Evolutionary conservation across 2,329 filamentous ascomycete genomes (phyloP), one percentile per base, ranked within the genome.

Genomic region (Lithohypha guttulata): DNA sequence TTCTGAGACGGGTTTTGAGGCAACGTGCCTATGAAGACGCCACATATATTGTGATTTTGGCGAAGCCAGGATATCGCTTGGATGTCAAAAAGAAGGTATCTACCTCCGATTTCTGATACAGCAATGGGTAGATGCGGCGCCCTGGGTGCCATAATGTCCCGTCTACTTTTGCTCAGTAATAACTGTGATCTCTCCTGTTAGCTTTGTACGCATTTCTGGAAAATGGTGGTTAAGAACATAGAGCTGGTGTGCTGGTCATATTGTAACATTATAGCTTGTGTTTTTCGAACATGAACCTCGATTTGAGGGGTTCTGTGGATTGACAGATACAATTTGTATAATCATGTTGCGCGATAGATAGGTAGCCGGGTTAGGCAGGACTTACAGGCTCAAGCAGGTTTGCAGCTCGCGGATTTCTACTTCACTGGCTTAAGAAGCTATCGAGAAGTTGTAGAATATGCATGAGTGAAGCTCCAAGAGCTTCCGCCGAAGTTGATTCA

Each of bases 1-100:
- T 94, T 96, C 62, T 98, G 91, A 52, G 93, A 89, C 4, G 87
- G 86, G 42, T 85, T 80, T 61, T 96, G 87, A 2, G 91, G 89
- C 20, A 94, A 77, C 6, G 84, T 87, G 42, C 91, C 91, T 43
- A 84, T 79, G 40, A 94, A 70, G 21, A 91, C 81, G 47, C 86
- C 86, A 55, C 82, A 87, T 53, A 94, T 85, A 58, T 84, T 79
- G 64, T 94, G 75, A 52, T 77, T 69, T 46, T 83, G 77, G 49
- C 91, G 82, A 46, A 94, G 69, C 58, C 80, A 73, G 52, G 81
- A 78, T 44, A 86, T 81, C 48, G 79, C 77, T 55, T 86, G 75
- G 53, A 85, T 75, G 58, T 93, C 85, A 68, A 95, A 96, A 51
- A 98, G 69, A 44, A 95, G 75, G 65, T 89, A 95, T 49, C 83